Evolutionary conservation across 768 basidiomycete species (phyloP), one percentile per base, ranked within the genome.

Genomic region (Leucocoprinus sp.): DNA sequence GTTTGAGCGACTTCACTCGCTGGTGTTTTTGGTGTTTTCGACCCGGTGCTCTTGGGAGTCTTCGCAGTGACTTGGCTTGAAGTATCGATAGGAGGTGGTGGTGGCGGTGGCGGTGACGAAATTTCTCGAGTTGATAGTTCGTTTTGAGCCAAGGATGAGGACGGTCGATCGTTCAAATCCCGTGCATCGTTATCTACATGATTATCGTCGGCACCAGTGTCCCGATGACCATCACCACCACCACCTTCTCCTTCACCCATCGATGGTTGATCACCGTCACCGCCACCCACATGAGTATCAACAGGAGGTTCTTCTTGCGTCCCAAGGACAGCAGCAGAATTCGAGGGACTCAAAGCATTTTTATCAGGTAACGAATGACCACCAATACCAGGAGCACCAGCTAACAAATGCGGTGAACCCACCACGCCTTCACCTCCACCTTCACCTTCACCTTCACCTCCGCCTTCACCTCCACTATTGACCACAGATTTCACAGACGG

Each of bases 301-400:
- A 48, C 46, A 35, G 50, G 46, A 5, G 38, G 48, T 1, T 37
- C 38, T 29, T 56, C 48, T 34, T 61, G 60, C 14, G 60, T 50
- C n/a, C n/a, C n/a, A n/a, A n/a, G n/a, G n/a, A n/a, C n/a, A n/a
- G n/a, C n/a, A 12, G 62, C 57, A 17, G 65, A 62, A 39, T 66
- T 66, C 34, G 64, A 52, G n/a, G 65, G 65, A 18, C 65, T 66
- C 8, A 62, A 52, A 3, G 15, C 19, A 11, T 51, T 53, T 38
- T 59, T 60, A 18, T 47, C 52, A 8, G 45, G 47, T 27, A 42
- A 43, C 4, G 48, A 8, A 49, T 21, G 60, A 58, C 12, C 60
- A 61, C 5, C 55, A 49, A 29, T 46, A 48, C 27, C 60, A 55
- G 18, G 58, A 54, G 14, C 58, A 52, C 58, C 57, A 54, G 17